These are phyloP conservation scores for Rhexocercosporidium sp. DNA, from an alignment of 2,329 filamentous ascomycete genomes.

Conservation along the genomic window DNA sequence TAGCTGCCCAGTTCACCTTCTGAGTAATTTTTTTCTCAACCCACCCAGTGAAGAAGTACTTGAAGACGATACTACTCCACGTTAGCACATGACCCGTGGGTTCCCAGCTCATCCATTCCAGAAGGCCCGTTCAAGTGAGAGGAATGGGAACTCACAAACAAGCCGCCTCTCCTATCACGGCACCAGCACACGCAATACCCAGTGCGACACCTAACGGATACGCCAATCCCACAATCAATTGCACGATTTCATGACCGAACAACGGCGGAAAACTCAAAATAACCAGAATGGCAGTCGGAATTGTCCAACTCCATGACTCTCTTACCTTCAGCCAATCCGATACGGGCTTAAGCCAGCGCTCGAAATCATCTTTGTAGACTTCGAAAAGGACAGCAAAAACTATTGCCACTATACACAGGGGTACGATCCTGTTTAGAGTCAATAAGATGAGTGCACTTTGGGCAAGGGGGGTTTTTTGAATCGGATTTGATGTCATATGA, in stretches of 20 bases:
- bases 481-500: not conserved
- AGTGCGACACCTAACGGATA: conserved; percentile 27
- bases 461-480: not conserved
- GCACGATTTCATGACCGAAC: conserved; percentile 29
- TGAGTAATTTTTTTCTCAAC: conserved; percentile 26
- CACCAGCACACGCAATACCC: conserved; percentile 27
- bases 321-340: conserved; percentile 23
- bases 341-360: conserved; percentile 24
- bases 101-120: not conserved
- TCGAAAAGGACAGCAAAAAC: conserved; percentile 25
- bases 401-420: conserved; percentile 22
- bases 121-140: not conserved
- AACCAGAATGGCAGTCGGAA: conserved; percentile 23
- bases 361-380: conserved; percentile 27
- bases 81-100: conserved; percentile 1
- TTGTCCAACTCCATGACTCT: conserved; percentile 25
- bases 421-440: conserved; percentile 23
- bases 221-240: conserved; percentile 26
- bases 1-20: conserved; percentile 28
- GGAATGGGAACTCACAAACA: conserved; percentile 23
- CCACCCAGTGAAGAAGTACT: conserved; percentile 20
- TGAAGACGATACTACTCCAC: conserved; percentile 23
- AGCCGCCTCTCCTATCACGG: conserved; percentile 26
- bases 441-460: not conserved
- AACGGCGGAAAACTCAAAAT: conserved; percentile 28